Evolutionary conservation across 148 eudicot species (phyloP).

Genomic region (Rhododendron vialii): DNA sequence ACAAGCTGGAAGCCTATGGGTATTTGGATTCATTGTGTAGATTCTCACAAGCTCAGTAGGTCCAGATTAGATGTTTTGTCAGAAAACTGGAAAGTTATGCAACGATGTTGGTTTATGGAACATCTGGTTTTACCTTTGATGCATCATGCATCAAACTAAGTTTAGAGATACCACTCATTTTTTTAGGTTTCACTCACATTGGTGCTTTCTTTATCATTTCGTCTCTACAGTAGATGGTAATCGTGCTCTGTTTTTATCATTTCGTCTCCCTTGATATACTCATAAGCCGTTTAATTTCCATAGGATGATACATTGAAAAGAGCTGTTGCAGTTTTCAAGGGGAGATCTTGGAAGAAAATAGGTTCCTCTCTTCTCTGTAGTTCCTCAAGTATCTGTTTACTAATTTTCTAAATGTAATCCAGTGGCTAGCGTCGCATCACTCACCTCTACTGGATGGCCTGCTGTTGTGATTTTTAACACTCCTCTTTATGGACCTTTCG

Average conservation of each 20-base stretch:
- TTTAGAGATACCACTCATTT: not conserved
- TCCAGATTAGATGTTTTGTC: not conserved
- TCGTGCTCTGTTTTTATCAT: not conserved
- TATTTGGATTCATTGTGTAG: not conserved
- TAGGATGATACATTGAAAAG: constrained; percentile 78
- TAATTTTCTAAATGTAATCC: not conserved
- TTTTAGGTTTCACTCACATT: not conserved
- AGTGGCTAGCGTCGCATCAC: not conserved
- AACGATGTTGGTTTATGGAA: not conserved
- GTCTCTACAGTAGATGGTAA: not conserved
- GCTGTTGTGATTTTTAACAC: not conserved
- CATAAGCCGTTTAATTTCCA: constrained; percentile 8
- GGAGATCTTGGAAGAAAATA: constrained; percentile 94
- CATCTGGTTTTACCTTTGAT: not conserved
- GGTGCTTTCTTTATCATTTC: not conserved
- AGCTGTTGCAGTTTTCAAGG: constrained; percentile 67
- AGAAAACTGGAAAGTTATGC: not conserved
- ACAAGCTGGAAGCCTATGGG: not conserved
- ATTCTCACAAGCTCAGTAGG: not conserved
- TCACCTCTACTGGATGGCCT: not conserved
- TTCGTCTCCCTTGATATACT: constrained; percentile 4
- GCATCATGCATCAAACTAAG: not conserved
- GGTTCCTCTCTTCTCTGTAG: constrained; percentile 29
- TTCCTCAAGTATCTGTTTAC: constrained; percentile 1
- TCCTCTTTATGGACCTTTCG: not conserved